Conservation (phyloP, 2,329 filamentous ascomycete genomes). For the Pseudogymnoascus sp. region DNA sequence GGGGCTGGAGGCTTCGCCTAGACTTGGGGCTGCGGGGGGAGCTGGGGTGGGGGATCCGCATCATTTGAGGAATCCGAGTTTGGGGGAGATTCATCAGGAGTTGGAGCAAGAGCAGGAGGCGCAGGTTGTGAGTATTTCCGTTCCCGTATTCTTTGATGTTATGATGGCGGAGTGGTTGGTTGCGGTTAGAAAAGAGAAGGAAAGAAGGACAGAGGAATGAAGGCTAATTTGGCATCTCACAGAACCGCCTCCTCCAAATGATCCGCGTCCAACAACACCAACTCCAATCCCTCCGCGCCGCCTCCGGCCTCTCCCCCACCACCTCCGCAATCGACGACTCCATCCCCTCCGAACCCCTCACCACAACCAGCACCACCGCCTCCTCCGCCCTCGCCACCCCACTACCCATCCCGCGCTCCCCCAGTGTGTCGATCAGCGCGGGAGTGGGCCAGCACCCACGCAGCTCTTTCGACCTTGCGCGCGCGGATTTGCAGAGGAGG, state of each 20-base stretch:
- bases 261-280: slow-evolving; percentile 71
- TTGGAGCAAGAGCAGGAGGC: slow-evolving; percentile 73
- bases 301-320: slow-evolving; percentile 30
- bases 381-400: slow-evolving; percentile 33
- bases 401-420: slow-evolving; percentile 42
- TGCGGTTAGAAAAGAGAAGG: background rate
- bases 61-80: slow-evolving; percentile 60
- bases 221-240: background rate
- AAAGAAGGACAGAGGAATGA: background rate
- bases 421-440: slow-evolving; percentile 21
- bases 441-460: slow-evolving; percentile 34
- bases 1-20: background rate
- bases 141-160: background rate
- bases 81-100: slow-evolving; percentile 73
- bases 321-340: slow-evolving; percentile 35
- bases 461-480: slow-evolving; percentile 52
- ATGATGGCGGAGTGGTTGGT: background rate
- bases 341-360: slow-evolving; percentile 27
- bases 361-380: slow-evolving; percentile 39
- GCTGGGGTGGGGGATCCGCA: slow-evolving; percentile 42
- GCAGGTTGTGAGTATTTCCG: slow-evolving; percentile 52
- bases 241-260: slow-evolving; percentile 71
- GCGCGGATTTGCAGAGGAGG: slow-evolving; percentile 44
- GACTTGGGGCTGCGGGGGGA: background rate
- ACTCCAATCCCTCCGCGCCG: slow-evolving; percentile 51